Percentiles rank a stretch among this genome's conserved stretches.
Conservation (phyloP, 2,329 filamentous ascomycete genomes). For the Aspergillus alliaceus region DNA sequence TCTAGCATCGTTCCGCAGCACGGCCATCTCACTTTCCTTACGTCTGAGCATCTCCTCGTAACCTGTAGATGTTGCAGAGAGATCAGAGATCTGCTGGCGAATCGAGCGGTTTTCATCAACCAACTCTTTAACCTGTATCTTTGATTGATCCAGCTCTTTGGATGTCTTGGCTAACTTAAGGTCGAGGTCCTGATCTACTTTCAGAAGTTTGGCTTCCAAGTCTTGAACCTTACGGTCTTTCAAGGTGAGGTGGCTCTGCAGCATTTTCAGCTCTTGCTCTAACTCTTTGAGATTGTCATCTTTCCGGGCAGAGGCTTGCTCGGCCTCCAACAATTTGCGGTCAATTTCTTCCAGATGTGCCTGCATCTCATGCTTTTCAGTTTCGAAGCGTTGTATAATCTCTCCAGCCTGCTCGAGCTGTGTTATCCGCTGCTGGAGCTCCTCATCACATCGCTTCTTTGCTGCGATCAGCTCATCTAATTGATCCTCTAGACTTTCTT, state of each 20-base stretch:
- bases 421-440: constrained; percentile 73
- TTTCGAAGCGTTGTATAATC: constrained; percentile 81
- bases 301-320: constrained; percentile 68
- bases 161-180: constrained; percentile 75
- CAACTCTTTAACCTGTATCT: constrained; percentile 73
- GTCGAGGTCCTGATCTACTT: constrained; percentile 85
- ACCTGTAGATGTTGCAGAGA: constrained; percentile 88
- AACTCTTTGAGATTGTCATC: constrained; percentile 75
- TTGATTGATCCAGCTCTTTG: constrained; percentile 75
- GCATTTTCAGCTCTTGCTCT: constrained; percentile 81
- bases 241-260: constrained; percentile 82
- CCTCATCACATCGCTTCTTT: constrained; percentile 83
- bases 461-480: constrained; percentile 84
- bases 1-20: constrained; percentile 81
- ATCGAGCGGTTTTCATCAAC: constrained; percentile 77
- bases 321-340: constrained; percentile 67
- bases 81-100: constrained; percentile 78
- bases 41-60: constrained; percentile 91
- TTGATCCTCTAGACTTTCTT: constrained; percentile 90
- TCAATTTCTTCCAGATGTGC: constrained; percentile 70
- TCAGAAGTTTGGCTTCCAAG: constrained; percentile 77
- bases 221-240: constrained; percentile 91
- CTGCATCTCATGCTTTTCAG: constrained; percentile 76
- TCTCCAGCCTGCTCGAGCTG: constrained; percentile 90
- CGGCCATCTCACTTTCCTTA: constrained; percentile 88